Evolutionary conservation across 345 rosid genomes (phyloP).

Genomic region (Populus alba): DNA sequence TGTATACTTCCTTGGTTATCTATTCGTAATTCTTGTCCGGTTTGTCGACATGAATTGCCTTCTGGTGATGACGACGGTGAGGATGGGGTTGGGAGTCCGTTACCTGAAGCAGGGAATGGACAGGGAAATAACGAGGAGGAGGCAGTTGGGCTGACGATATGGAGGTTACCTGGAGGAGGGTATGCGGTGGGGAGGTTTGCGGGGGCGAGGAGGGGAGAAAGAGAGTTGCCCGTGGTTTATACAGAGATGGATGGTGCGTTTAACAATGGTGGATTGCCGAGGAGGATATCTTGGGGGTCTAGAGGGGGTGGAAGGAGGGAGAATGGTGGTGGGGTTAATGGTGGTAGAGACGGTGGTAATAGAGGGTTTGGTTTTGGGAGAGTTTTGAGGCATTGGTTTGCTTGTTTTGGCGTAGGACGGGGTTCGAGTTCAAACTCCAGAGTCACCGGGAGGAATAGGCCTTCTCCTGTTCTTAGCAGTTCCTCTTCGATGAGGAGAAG

Average conservation of each 20-base stretch:
- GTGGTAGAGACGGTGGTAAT: neutral
- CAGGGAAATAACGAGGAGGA: slow-evolving; percentile 27
- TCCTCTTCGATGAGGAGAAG: slow-evolving; percentile 32
- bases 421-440: slow-evolving; percentile 29
- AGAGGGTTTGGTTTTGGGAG: slow-evolving; percentile 3
- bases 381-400: slow-evolving; percentile 22
- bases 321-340: slow-evolving; percentile 43
- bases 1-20: slow-evolving; percentile 95
- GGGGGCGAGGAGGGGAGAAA: slow-evolving; percentile 72
- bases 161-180: slow-evolving; percentile 95
- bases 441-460: slow-evolving; percentile 17
- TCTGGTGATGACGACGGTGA: slow-evolving; percentile 19
- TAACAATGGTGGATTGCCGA: slow-evolving; percentile 54
- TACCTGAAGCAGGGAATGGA: neutral
- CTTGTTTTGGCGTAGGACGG: slow-evolving; percentile 17
- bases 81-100: neutral
- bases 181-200: slow-evolving; percentile 87
- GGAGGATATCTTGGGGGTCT: slow-evolving; percentile 73
- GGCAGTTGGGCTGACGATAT: slow-evolving; percentile 78
- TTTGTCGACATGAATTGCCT: slow-evolving; percentile 88
- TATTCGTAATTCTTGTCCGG: slow-evolving; percentile 81
- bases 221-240: slow-evolving; percentile 77
- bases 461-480: slow-evolving; percentile 11
- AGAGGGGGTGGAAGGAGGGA: slow-evolving; percentile 55
- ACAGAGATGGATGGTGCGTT: slow-evolving; percentile 93